Conservation (phyloP, 371 early-diverging fungal genomes). For the Apophysomyces trapeziformis region DNA sequence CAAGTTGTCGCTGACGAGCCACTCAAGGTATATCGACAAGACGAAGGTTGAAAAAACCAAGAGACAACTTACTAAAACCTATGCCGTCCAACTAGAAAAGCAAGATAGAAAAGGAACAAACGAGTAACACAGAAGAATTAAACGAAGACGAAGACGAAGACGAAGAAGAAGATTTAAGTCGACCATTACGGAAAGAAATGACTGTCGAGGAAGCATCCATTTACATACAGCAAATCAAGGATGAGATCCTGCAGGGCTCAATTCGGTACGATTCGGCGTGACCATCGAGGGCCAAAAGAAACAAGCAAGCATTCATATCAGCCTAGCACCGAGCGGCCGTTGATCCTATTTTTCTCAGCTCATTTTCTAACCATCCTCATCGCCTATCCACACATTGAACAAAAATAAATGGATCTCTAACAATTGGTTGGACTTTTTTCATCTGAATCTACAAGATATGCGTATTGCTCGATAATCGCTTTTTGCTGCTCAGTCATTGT, state of each 20-base stretch:
- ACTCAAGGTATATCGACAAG: neutral
- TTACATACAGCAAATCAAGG: conserved; percentile 2
- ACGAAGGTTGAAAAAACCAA: neutral
- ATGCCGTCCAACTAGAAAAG: neutral
- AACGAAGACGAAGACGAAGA: neutral
- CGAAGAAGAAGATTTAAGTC: neutral
- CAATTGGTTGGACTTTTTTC: neutral
- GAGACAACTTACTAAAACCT: too few relatives aligned
- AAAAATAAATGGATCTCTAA: neutral
- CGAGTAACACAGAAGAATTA: neutral
- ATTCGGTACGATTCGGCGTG: neutral
- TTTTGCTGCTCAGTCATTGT: conserved; percentile 42
- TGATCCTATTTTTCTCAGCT: too few relatives aligned
- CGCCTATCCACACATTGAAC: neutral
- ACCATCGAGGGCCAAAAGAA: neutral
- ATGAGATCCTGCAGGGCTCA: conserved; percentile 2
- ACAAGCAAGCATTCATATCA: too few relatives aligned
- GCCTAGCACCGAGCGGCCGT: too few relatives aligned
- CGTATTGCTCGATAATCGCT: conserved; percentile 37
- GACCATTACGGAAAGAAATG: conserved; percentile 8
- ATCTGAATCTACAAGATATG: conserved; percentile 38
- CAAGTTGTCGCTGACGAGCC: neutral
- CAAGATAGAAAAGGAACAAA: neutral
- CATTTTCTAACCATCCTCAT: neutral
- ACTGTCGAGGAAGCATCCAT: neutral